These are phyloP conservation scores for Giardia muris DNA, from an alignment of 208 protist species.

Conservation along the genomic window DNA sequence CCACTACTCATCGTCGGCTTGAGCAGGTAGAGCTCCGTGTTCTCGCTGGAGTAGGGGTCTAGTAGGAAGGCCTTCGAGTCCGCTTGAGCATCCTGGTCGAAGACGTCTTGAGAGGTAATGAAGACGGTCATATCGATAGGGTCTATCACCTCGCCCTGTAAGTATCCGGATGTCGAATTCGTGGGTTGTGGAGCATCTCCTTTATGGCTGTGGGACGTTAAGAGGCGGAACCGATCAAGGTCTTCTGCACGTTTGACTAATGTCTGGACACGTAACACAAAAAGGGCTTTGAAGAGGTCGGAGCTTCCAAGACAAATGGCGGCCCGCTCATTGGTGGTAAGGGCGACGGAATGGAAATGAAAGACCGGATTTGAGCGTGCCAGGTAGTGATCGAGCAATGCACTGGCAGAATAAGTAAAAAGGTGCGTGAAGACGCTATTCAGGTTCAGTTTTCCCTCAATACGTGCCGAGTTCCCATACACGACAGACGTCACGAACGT, in stretches of 20 bases:
- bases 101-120: neutral
- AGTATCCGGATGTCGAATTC: neutral
- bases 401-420: neutral
- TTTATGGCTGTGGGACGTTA: neutral
- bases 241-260: neutral
- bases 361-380: neutral
- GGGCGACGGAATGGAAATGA: neutral
- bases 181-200: neutral
- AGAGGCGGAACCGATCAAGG: neutral
- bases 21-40: neutral
- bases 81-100: neutral
- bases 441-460: neutral
- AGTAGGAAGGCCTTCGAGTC: neutral
- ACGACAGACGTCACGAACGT: neutral
- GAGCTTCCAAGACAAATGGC: neutral
- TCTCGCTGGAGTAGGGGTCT: neutral
- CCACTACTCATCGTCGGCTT: neutral
- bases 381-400: neutral
- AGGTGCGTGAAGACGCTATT: conserved; percentile 12
- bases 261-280: neutral
- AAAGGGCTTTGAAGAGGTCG: neutral
- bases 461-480: neutral
- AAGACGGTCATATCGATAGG: neutral
- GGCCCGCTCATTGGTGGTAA: neutral
- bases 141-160: conserved; percentile 15